Percentiles rank a stretch among this genome's conserved stretches.
These are phyloP conservation scores for Podaxis mareebaensis DNA, from an alignment of 768 basidiomycete species.

Conservation along the genomic window DNA sequence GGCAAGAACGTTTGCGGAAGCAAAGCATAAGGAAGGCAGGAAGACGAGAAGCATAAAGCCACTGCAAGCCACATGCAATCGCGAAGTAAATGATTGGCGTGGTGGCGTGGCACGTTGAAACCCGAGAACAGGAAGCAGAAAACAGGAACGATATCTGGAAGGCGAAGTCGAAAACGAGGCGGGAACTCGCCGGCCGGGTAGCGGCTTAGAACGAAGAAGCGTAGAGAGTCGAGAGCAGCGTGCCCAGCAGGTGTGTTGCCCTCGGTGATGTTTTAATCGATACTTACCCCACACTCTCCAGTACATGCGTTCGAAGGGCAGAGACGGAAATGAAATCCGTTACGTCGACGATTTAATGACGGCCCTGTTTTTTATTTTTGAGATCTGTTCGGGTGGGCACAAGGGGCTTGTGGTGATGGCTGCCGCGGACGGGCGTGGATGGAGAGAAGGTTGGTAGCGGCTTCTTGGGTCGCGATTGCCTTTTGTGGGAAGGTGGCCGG, in stretches of 20 bases:
- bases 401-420: neutral
- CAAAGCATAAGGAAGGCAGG: neutral
- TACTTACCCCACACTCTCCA: neutral
- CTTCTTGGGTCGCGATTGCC: neutral
- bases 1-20: neutral
- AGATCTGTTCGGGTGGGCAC: neutral
- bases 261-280: neutral
- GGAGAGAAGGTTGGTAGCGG: neutral
- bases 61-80: neutral
- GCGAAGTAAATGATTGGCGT: neutral
- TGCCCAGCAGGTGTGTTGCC: neutral
- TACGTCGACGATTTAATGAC: neutral
- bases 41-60: neutral
- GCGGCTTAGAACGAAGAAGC: neutral
- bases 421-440: neutral
- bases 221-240: neutral
- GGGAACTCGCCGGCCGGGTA: neutral
- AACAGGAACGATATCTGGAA: neutral
- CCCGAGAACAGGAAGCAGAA: neutral
- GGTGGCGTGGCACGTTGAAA: neutral
- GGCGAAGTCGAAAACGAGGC: neutral
- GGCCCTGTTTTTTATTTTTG: constrained; percentile 1
- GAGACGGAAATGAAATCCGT: neutral
- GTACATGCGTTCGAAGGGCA: neutral
- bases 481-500: neutral